phyloP scores from a whole-genome alignment of 176 grass and related monocot genomes.

The Ampelocalamus luodianensis region DNA sequence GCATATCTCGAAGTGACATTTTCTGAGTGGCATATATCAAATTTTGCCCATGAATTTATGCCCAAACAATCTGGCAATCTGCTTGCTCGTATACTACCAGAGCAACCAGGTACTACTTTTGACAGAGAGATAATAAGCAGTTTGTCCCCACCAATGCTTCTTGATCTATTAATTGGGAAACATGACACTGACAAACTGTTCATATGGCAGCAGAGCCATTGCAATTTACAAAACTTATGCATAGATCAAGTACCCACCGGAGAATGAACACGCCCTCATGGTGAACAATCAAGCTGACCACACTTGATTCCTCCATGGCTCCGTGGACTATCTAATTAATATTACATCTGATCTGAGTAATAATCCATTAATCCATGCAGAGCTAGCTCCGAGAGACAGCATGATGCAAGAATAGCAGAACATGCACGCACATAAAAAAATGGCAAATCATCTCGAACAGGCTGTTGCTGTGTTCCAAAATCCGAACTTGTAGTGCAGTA shows the following conservation, averaged over 20 bases:
- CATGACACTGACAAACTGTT: neutral
- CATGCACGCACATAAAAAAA: slow-evolving; percentile 3
- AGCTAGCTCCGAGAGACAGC: neutral
- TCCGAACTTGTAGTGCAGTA: slow-evolving; percentile 31
- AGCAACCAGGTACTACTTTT: no score
- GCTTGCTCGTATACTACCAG: no score
- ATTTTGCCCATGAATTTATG: no score
- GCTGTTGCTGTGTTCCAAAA: neutral
- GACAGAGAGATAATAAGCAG: no score
- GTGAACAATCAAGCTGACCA: neutral
- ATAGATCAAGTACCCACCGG: slow-evolving; percentile 1
- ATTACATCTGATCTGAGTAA: slow-evolving; percentile 11
- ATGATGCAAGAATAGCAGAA: neutral
- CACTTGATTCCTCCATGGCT: slow-evolving; percentile 17
- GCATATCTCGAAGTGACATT: no score
- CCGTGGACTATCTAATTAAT: neutral
- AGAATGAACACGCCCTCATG: neutral
- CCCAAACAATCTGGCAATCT: no score
- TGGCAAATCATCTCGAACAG: neutral
- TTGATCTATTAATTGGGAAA: slow-evolving; percentile 15
- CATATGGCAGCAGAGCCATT: neutral
- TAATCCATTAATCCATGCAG: slow-evolving; percentile 31
- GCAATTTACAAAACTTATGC: slow-evolving; percentile 16
- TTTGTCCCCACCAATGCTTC: neutral
- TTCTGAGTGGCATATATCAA: no score